Percentiles rank a stretch among this genome's conserved stretches.
These are phyloP conservation scores for Lepidium sativum DNA, from an alignment of 345 rosid genomes.

Conservation along the genomic window DNA sequence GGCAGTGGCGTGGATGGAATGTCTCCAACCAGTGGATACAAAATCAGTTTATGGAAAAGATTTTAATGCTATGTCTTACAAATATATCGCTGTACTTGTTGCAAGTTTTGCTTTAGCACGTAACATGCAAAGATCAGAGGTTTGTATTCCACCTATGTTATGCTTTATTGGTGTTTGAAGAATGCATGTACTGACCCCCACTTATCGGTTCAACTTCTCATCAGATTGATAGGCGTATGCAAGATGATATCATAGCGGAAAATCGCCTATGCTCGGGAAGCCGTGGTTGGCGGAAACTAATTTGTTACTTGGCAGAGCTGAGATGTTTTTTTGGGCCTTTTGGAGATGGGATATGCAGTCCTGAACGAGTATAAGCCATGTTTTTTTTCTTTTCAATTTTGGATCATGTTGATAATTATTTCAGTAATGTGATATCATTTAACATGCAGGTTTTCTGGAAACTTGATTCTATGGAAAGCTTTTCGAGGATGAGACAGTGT, in stretches of 20 bases:
- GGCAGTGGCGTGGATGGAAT: conserved; percentile 99
- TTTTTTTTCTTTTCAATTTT: background rate
- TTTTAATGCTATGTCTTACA: conserved; percentile 90
- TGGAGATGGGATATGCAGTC: conserved; percentile 44
- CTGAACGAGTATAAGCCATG: conserved; percentile 50
- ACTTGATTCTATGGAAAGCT: conserved; percentile 91
- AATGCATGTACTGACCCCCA: conserved; percentile 7
- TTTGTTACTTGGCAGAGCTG: conserved; percentile 80
- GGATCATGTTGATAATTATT: conserved; percentile 1
- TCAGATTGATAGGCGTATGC: conserved; percentile 90
- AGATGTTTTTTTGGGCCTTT: conserved; percentile 80
- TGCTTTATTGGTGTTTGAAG: background rate
- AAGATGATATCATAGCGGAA: conserved; percentile 54
- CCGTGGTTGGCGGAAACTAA: conserved; percentile 88
- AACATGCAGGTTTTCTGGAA: conserved; percentile 82
- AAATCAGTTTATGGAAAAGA: conserved; percentile 96
- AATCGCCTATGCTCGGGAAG: conserved; percentile 57
- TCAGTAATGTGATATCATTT: background rate
- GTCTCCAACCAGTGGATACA: conserved; percentile 88
- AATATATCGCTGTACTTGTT: conserved; percentile 89
- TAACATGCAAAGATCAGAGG: conserved; percentile 98
- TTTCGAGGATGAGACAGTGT: conserved; percentile 90
- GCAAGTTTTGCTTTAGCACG: conserved; percentile 99
- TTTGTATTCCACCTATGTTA: conserved; percentile 27
- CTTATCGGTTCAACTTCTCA: conserved; percentile 13